Base-by-base conservation (phyloP, 2,329 filamentous ascomycete species). In the Pyricularia grisea region DNA sequence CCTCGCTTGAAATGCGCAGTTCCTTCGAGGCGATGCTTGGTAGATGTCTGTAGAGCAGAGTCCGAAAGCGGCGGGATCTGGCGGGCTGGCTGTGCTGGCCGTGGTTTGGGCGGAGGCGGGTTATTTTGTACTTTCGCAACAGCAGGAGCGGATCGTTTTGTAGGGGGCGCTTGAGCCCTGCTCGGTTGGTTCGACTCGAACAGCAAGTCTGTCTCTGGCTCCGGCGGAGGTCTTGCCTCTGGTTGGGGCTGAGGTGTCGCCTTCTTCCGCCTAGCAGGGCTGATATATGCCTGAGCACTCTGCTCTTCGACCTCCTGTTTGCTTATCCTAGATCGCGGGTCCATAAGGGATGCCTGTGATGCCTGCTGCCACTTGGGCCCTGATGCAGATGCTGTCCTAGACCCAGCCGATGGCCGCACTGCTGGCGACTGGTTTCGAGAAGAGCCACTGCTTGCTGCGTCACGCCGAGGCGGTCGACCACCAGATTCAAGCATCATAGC, bases 1-100 rank as follows among this genome's bases (percentile, higher is more conserved):
- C 95, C 95, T 50, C 92, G 88, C 79, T 97, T 98, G 81, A 97
- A 98, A 72, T 96, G 92, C 68, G 91, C 90, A 11, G 93, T 92
- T 23, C 94, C 95, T 72, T 90, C 89, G 66, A 90, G 84, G 17
- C 95, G 91, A 74, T 95, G 88, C 65, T 87, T 85, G n/a, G 90
- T 90, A 11, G 93, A 97, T 4, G 87, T 87, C 72, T 90, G 86
- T 23, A 97, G 83, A 0, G 90, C 89, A 7, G 88, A 85, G 1
- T 89, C 80, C 4, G 92, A 89, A 14, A 96, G 82, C 1, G 84
- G 76, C 1, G 94, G 94, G 42, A 92, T 82, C 50, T 84, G 83
- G 17, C 90, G 85, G 58, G 83, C 78, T 36, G 86, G 83, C 50
- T 58, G 66, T 30, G 23, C 25, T 31, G 42, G 67, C 6, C 42